Percentiles rank a stretch among this genome's conserved stretches.
These are phyloP conservation scores for Botrytis tulipae DNA, from an alignment of 2,329 filamentous ascomycete species.

Conservation along the genomic window DNA sequence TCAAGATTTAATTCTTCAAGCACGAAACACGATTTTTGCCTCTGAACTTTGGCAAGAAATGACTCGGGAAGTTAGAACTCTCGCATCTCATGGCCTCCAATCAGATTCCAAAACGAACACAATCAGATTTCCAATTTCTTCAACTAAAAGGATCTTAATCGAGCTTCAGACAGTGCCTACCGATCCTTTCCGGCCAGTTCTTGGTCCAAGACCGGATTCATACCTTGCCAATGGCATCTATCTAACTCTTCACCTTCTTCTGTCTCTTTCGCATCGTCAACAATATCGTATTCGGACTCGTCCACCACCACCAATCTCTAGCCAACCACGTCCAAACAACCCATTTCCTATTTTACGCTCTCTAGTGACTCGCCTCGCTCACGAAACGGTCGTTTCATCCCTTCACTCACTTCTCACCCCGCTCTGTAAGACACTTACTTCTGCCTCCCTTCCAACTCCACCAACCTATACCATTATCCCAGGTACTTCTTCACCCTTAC, in stretches of 20 bases:
- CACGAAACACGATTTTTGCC: constrained; percentile 75
- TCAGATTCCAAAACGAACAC: constrained; percentile 51
- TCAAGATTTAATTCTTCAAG: constrained; percentile 68
- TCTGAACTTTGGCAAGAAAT: constrained; percentile 92
- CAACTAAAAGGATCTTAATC: constrained; percentile 59
- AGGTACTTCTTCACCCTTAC: constrained; percentile 27
- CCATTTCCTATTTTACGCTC: constrained; percentile 60
- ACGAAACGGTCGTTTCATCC: constrained; percentile 31
- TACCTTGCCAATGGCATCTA: constrained; percentile 63
- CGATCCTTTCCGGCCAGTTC: constrained; percentile 45
- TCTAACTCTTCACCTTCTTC: constrained; percentile 69
- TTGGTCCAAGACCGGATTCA: constrained; percentile 42
- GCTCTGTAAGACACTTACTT: constrained; percentile 30
- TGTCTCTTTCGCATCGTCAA: constrained; percentile 75
- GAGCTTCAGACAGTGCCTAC: constrained; percentile 58
- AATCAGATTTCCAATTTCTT: constrained; percentile 55
- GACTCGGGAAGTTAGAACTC: constrained; percentile 71
- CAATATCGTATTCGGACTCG: constrained; percentile 68
- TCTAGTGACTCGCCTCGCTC: constrained; percentile 41
- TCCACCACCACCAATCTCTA: constrained; percentile 53
- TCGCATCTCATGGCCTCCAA: constrained; percentile 69
- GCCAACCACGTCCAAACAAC: constrained; percentile 48
- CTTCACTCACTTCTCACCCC: constrained; percentile 29
- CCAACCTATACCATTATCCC: constrained; percentile 31
- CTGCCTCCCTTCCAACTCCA: constrained; percentile 31